Evolutionary conservation across 495 filamentous ascomycete species (phyloP), one percentile per base, ranked within the genome.

Genomic region (Penicillium verhagenii): DNA sequence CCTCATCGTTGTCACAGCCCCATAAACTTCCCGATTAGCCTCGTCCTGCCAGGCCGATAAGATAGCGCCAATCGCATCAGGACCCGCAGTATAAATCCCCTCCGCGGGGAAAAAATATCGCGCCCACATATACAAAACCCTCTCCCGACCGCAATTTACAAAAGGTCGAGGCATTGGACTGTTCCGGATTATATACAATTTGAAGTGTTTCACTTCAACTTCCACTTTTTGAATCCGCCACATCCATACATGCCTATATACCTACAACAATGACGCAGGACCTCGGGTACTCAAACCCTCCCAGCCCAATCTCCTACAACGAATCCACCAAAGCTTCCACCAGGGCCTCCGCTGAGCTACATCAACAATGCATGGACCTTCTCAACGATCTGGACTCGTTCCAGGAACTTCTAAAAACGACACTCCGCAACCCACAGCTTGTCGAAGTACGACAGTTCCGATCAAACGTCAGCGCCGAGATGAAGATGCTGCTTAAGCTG

Each of bases 391-490:
- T 84, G 18, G 75, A 79, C 47, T 57, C 72, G 28, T 75, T 82
- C 45, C 70, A 77, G 49, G 43, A 56, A 28, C 74, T 79, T 18
- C 63, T 83, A 24, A 66, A 72, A 31, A 45, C 67, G 9, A 70
- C 70, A 13, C 68, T 75, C 20, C 78, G 74, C 33, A 77, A 77
- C 60, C 76, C 76, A 18, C 75, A 79, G 39, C 56, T 70, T n/a
- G 75, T 83, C 2, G 81, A 85, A 50, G 66, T 78, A 38, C 72
- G 78, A 26, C 72, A 76, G 9, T 76, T 84, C 46, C 76, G 73
- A 21, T 76, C 72, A 8, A 76, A 69, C 25, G 65, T 84, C 7
- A 57, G 68, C 25, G 66, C 77, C 0, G 82, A 85, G 53, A 46
- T 79, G 53, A 76, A 68, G 50, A 73, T 75, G 47, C 56, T 85